Evolutionary conservation across 1,139 yeast genomes (phyloP), one percentile per base, ranked within the genome.

Genomic region (Suhomyces bolitotheri): DNA sequence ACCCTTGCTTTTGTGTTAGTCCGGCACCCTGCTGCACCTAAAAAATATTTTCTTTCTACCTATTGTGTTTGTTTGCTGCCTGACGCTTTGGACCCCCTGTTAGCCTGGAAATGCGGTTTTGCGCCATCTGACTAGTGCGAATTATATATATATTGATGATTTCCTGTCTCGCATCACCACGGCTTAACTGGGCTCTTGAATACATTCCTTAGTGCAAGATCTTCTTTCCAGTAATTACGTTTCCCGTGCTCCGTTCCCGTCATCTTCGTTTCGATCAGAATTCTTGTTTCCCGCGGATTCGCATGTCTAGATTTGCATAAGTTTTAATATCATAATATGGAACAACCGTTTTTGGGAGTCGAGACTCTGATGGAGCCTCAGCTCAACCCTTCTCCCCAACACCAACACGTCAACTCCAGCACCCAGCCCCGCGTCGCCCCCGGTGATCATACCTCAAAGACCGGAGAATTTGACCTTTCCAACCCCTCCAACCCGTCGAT

Each of bases 291-390:
- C 16, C 19, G 14, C 14, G 25, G 11, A 7, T n/a, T 20, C 28
- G 28, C 33, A 30, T 30, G 33, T 24, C 22, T 27, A 27, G 16
- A 24, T 17, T n/a, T n/a, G n/a, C 27, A 26, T 30, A 22, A 13
- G 10, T 22, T n/a, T 12, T 22, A 21, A 10, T n/a, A 47, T 28
- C 6, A 6, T 17, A 17, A 8, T 25, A 62, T 63, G 69, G 70
- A 64, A 41, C 69, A 62, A 43, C 66, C 56, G 43, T 62, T 54
- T 50, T 53, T 61, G 40, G 50, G 57, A 22, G 64, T 57, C 27
- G 68, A 61, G 31, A 45, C 55, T 28, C 56, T 45, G 31, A 45
- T 58, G 40, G 63, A 57, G 31, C 49, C 54, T 23, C 58, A 50
- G 39, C 40, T 53, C 25, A 45, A 44, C 34, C 34, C 31, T 20